These are phyloP conservation scores for Cryptococcus amylolentus DNA, from an alignment of 1,284 basidiomycete genomes.

Conservation along the genomic window DNA sequence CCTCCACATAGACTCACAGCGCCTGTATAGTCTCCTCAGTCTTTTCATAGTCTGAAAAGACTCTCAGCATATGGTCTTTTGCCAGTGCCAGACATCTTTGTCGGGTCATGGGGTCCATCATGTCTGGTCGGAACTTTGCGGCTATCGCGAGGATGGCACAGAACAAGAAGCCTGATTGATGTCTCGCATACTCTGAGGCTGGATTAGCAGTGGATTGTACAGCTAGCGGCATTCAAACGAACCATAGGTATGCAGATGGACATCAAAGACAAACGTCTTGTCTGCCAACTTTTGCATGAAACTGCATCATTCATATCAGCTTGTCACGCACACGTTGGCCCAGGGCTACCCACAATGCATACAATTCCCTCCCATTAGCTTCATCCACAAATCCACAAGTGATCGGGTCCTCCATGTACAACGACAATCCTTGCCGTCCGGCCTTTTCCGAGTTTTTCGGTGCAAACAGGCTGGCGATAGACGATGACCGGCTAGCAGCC, in stretches of 20 bases:
- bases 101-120: neutral
- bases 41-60: constrained; percentile 8
- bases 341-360: constrained; percentile 2
- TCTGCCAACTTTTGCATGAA: constrained; percentile 8
- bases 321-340: no score
- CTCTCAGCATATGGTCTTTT: constrained; percentile 10
- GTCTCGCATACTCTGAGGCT: constrained; percentile 4
- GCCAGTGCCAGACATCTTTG: constrained; percentile 9
- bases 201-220: neutral
- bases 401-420: constrained; percentile 10
- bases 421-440: neutral
- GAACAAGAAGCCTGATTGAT: constrained; percentile 7
- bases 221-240: neutral
- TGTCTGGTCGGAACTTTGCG: constrained; percentile 4
- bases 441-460: neutral
- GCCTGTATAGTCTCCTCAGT: constrained; percentile 13
- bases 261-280: constrained; percentile 8
- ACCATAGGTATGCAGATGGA: constrained; percentile 8
- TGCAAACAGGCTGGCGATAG: constrained; percentile 8
- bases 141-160: constrained; percentile 10
- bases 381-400: constrained; percentile 12
- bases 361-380: neutral
- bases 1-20: neutral
- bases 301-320: neutral
- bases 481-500: constrained; percentile 5